phyloP scores from a whole-genome alignment of 805 yeast genomes.

The Metschnikowia aberdeeniae region DNA sequence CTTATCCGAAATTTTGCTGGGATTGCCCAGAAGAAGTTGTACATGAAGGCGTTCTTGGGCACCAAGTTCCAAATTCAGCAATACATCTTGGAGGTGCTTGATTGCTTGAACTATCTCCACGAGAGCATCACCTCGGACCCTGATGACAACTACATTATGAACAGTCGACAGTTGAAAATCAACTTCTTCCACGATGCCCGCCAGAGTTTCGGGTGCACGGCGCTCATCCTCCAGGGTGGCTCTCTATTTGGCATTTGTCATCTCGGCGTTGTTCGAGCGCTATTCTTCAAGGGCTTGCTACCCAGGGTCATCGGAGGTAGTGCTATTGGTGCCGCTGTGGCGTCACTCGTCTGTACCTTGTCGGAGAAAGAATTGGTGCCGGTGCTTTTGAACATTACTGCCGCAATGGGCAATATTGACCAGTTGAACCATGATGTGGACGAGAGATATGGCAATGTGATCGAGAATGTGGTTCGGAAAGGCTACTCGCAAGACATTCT shows the following conservation, averaged over 20 bases:
- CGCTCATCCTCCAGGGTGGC: constrained; percentile 90
- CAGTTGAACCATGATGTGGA: constrained; percentile 50
- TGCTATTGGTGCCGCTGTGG: constrained; percentile 92
- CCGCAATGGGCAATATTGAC: constrained; percentile 42
- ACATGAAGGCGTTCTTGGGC: constrained; percentile 79
- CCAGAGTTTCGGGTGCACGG: constrained; percentile 87
- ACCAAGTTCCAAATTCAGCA: constrained; percentile 88
- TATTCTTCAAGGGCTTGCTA: constrained; percentile 67
- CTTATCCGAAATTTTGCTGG: constrained; percentile 89
- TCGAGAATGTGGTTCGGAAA: constrained; percentile 69
- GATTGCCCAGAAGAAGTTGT: constrained; percentile 72
- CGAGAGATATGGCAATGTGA: constrained; percentile 61
- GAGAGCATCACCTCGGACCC: constrained; percentile 33
- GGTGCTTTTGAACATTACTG: constrained; percentile 35
- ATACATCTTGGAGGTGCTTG: constrained; percentile 71
- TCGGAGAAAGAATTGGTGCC: constrained; percentile 61
- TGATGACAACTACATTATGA: constrained; percentile 35
- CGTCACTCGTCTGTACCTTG: constrained; percentile 75
- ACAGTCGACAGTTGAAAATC: constrained; percentile 54
- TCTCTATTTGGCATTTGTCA: constrained; percentile 92
- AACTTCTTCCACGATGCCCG: constrained; percentile 83
- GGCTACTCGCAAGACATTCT: constrained; percentile 87
- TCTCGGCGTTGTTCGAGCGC: constrained; percentile 83
- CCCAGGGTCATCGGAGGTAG: constrained; percentile 89
- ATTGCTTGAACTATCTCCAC: constrained; percentile 59